phyloP scores from a whole-genome alignment of 2,329 filamentous ascomycete species.

The Aspergillus texensis region DNA sequence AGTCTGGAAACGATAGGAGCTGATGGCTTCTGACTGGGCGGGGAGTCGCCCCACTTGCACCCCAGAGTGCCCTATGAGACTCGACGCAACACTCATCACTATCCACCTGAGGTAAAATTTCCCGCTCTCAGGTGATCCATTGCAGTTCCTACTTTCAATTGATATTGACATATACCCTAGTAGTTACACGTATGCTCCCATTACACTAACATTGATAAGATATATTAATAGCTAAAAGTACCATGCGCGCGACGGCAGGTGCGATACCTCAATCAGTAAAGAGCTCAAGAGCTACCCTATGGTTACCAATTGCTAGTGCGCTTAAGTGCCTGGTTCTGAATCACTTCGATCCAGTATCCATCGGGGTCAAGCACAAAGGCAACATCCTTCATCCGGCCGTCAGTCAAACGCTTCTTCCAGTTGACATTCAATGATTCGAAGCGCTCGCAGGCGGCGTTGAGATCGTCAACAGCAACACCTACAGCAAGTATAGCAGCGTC shows the following conservation, averaged over 20 bases:
- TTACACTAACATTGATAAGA: background rate
- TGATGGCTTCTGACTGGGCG: conserved; percentile 2
- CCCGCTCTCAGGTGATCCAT: background rate
- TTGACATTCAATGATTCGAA: conserved; percentile 80
- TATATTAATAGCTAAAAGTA: background rate
- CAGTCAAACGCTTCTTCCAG: conserved; percentile 95
- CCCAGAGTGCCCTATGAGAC: conserved; percentile 5
- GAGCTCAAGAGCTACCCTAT: background rate
- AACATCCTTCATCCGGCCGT: conserved; percentile 89
- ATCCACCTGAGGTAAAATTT: conserved; percentile 1
- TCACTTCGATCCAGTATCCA: conserved; percentile 73
- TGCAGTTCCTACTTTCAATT: background rate
- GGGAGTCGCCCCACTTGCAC: background rate
- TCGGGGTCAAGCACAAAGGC: conserved; percentile 91
- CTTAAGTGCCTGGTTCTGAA: conserved; percentile 68
- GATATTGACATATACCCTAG: background rate
- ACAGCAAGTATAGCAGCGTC: conserved; percentile 11
- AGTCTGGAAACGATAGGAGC: background rate
- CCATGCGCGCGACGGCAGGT: background rate
- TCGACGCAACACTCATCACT: background rate
- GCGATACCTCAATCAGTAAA: conserved; percentile 1
- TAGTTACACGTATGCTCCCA: background rate
- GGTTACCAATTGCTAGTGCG: conserved; percentile 44
- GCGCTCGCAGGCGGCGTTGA: conserved; percentile 83
- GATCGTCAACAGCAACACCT: conserved; percentile 80